Percentiles rank a stretch among this genome's conserved stretches.
phyloP scores from a whole-genome alignment of 2,329 filamentous ascomycete genomes.

The Botrytis fragariae region DNA sequence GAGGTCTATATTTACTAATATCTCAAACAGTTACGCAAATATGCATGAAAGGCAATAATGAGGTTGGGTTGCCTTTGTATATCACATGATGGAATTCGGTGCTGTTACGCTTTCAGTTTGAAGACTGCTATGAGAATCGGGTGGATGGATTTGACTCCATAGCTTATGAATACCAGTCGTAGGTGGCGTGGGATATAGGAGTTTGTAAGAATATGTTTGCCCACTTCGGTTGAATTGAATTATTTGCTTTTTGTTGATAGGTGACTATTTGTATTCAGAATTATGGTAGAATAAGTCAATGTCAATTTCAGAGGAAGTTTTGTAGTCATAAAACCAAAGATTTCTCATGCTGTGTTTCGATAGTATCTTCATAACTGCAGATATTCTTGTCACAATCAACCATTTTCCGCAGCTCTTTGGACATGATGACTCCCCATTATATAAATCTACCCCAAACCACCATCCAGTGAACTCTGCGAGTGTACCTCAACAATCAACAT shows the following conservation, averaged over 20 bases:
- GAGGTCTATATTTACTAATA: slow-evolving; percentile 21
- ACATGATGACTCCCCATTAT: background rate
- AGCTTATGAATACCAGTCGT: slow-evolving; percentile 15
- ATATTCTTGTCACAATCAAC: background rate
- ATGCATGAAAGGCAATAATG: slow-evolving; percentile 26
- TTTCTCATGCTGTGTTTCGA: background rate
- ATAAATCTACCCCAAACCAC: background rate
- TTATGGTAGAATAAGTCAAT: background rate
- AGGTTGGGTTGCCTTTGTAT: background rate
- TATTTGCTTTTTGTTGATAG: slow-evolving; percentile 3
- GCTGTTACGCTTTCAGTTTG: slow-evolving; percentile 1
- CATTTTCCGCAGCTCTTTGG: background rate
- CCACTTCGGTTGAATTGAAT: slow-evolving; percentile 1
- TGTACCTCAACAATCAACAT: background rate
- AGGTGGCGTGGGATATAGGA: slow-evolving; percentile 3
- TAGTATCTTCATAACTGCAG: background rate
- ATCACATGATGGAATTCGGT: slow-evolving; percentile 4
- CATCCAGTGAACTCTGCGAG: background rate
- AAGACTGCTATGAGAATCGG: background rate
- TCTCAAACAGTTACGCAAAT: slow-evolving; percentile 31
- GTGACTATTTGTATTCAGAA: background rate
- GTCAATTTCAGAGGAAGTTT: background rate
- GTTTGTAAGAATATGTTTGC: slow-evolving; percentile 5
- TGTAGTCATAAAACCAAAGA: background rate
- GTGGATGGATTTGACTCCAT: background rate